Evolutionary conservation across 2,329 filamentous ascomycete genomes (phyloP), one percentile per base, ranked within the genome.

Genomic region (Hypoxylon sp.): DNA sequence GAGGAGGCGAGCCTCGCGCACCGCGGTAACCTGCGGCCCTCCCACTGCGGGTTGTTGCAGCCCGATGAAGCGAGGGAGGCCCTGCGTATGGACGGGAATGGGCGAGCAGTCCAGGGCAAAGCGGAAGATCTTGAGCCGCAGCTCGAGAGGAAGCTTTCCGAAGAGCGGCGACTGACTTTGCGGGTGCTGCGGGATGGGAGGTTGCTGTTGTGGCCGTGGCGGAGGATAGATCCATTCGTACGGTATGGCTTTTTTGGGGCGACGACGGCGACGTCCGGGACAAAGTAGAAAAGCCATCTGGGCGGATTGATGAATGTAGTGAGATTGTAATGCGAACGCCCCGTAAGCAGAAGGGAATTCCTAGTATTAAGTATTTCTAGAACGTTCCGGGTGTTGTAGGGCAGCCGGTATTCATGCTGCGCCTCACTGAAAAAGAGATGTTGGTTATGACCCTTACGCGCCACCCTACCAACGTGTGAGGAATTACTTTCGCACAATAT

Each of bases 381-480:
- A 14, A 36, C 30, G 50, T 36, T 36, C 30, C 11, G 5, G 19
- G 17, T 52, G 30, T 52, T 52, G 32, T n/a, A n/a, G 50, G 38
- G 28, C 50, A 52, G 14, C n/a, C n/a, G n/a, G 32, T 52, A 49
- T 49, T 49, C 28, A 49, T 49, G 45, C 45, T 49, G 45, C 45
- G 45, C 45, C 45, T 49, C 14, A 28, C 45, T 25, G 21, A 48
- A 48, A 48, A 48, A 28, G 45, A 21, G 21, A 23, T 25, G 21
- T 49, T 49, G 21, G 23, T 48, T 25, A 48, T 10, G 23, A 25
- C 45, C 21, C 10, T 48, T 48, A 48, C 45, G 25, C 10, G 11
- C 45, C 3, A n/a, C n/a, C n/a, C n/a, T n/a, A n/a, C n/a, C 21
- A 48, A 25, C 21, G 25, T 49, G 28, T 30, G 23, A 28, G 23